Evolutionary conservation across 1,284 basidiomycete species (phyloP).

Genomic region (Tetrapyrgos nigripes): DNA sequence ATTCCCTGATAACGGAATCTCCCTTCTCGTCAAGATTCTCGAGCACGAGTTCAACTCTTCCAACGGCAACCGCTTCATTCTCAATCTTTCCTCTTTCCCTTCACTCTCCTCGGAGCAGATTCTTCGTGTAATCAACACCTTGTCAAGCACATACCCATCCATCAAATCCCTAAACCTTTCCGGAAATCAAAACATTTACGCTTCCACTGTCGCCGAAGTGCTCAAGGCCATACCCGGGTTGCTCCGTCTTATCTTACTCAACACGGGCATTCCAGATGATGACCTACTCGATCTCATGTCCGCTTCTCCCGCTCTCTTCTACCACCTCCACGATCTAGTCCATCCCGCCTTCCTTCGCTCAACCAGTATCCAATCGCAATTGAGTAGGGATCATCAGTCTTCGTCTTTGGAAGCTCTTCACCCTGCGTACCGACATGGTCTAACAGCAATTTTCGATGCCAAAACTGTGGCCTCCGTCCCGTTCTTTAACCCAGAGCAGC

Average conservation of each 20-base stretch:
- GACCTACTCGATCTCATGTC: conserved; percentile 23
- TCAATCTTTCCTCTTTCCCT: conserved; percentile 30
- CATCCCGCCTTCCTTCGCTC: conserved; percentile 19
- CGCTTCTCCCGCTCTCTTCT: conserved; percentile 24
- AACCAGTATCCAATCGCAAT: background rate
- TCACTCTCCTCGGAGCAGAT: conserved; percentile 27
- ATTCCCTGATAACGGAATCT: conserved; percentile 28
- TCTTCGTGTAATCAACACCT: conserved; percentile 17
- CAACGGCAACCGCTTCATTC: conserved; percentile 13
- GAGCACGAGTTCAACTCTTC: conserved; percentile 18
- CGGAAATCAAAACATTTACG: conserved; percentile 24
- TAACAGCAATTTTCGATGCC: background rate
- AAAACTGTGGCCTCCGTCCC: background rate
- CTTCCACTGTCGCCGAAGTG: conserved; percentile 16
- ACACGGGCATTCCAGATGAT: conserved; percentile 18
- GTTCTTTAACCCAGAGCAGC: background rate
- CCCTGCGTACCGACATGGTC: background rate
- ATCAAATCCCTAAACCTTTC: conserved; percentile 34
- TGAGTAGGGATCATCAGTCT: background rate
- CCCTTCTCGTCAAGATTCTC: conserved; percentile 26
- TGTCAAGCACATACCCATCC: background rate
- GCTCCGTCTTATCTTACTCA: conserved; percentile 29
- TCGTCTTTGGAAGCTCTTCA: background rate
- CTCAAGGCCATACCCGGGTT: conserved; percentile 22
- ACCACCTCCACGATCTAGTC: conserved; percentile 26